These are phyloP conservation scores for Fusarium abutilonis DNA, from an alignment of 2,329 filamentous ascomycete species.

Conservation along the genomic window DNA sequence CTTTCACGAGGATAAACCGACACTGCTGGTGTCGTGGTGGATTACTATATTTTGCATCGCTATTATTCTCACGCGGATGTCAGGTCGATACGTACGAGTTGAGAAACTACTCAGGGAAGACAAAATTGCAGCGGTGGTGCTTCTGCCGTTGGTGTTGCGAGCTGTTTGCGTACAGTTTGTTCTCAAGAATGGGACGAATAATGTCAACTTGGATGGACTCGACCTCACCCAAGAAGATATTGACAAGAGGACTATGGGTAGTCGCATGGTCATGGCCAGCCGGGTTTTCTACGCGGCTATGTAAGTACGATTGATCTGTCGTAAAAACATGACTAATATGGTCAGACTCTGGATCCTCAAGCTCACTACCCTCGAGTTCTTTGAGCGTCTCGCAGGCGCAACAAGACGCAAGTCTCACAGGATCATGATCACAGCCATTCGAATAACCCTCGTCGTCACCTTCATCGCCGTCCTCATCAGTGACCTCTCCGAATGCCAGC, in stretches of 20 bases:
- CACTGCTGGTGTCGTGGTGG: slow-evolving; percentile 93
- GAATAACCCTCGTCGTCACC: slow-evolving; percentile 75
- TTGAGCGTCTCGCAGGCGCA: slow-evolving; percentile 81
- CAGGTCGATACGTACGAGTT: slow-evolving; percentile 82
- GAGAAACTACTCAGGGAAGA: slow-evolving; percentile 87
- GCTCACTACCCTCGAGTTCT: slow-evolving; percentile 86
- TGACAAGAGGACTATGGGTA: slow-evolving; percentile 72
- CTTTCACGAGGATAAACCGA: slow-evolving; percentile 75
- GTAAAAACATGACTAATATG: slow-evolving; percentile 18
- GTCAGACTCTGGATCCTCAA: slow-evolving; percentile 84
- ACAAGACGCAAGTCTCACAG: slow-evolving; percentile 81
- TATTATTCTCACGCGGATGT: slow-evolving; percentile 80
- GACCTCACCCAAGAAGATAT: slow-evolving; percentile 51
- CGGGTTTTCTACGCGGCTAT: slow-evolving; percentile 86
- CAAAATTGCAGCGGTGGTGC: slow-evolving; percentile 78
- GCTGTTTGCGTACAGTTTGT: slow-evolving; percentile 87
- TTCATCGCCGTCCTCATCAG: slow-evolving; percentile 82
- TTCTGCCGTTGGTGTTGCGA: slow-evolving; percentile 79
- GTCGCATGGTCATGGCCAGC: slow-evolving; percentile 79
- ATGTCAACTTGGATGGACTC: slow-evolving; percentile 63
- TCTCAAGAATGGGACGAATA: slow-evolving; percentile 89
- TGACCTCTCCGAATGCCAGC: slow-evolving; percentile 82
- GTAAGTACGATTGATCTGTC: slow-evolving; percentile 60
- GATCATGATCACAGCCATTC: slow-evolving; percentile 72
- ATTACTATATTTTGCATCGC: slow-evolving; percentile 80